phyloP scores from a whole-genome alignment of 2,329 filamentous ascomycete genomes.

The Aspergillus ibericus region DNA sequence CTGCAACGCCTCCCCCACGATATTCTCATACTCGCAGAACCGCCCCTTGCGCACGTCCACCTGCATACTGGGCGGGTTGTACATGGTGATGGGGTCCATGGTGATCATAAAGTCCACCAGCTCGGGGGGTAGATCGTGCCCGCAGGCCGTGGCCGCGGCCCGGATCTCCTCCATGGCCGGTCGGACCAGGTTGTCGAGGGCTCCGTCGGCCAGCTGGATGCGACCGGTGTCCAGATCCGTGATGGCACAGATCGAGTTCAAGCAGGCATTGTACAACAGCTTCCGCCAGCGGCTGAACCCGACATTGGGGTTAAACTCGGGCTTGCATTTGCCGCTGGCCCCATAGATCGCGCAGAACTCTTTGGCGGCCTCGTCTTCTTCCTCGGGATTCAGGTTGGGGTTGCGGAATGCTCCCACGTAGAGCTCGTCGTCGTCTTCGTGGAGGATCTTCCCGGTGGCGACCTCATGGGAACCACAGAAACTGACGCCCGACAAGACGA shows the following conservation, averaged over 20 bases:
- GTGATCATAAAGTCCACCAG: constrained; percentile 15
- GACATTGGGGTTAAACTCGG: constrained; percentile 38
- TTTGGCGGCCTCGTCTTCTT: constrained; percentile 34
- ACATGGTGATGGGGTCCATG: constrained; percentile 49
- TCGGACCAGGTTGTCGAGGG: constrained; percentile 50
- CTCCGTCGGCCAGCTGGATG: constrained; percentile 47
- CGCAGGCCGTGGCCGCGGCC: constrained; percentile 27
- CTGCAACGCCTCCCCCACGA: constrained; percentile 58
- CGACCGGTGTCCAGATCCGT: constrained; percentile 52
- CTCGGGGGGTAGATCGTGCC: constrained; percentile 10
- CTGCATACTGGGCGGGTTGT: constrained; percentile 56
- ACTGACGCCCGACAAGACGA: constrained; percentile 54
- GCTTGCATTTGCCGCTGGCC: constrained; percentile 47
- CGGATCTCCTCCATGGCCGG: constrained; percentile 57
- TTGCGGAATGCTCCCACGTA: constrained; percentile 52
- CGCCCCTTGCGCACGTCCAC: constrained; percentile 52
- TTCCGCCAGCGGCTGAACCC: constrained; percentile 30
- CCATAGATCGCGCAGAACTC: constrained; percentile 52
- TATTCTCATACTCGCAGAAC: constrained; percentile 56
- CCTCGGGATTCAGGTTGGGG: constrained; percentile 5
- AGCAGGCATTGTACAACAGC: constrained; percentile 52
- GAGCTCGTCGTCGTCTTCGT: constrained; percentile 54
- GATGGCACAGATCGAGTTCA: constrained; percentile 55
- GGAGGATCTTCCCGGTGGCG: constrained; percentile 49
- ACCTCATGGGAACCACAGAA: constrained; percentile 54